Evolutionary conservation across 2,329 filamentous ascomycete species (phyloP).

Genomic region (Paraphoma chrysanthemicola): DNA sequence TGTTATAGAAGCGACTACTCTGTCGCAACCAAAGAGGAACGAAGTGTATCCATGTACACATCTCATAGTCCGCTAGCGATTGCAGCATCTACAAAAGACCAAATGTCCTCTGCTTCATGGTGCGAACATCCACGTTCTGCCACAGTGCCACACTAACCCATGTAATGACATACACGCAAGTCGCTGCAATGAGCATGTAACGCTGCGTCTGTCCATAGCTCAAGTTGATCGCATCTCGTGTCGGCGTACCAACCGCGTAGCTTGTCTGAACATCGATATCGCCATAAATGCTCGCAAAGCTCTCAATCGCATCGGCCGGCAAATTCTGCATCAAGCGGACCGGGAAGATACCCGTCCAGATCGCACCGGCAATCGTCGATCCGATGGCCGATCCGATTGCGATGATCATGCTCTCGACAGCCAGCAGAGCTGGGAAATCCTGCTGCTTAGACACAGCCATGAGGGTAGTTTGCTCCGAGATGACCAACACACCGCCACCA

Average conservation of each 20-base stretch:
- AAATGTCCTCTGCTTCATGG: constrained; percentile 41
- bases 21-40: too few species aligned
- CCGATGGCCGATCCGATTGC: constrained; percentile 59
- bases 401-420: constrained; percentile 65
- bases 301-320: constrained; percentile 52
- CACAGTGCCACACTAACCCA: constrained; percentile 34
- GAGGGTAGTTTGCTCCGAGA: constrained; percentile 42
- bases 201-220: constrained; percentile 47
- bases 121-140: constrained; percentile 41
- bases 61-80: too few species aligned
- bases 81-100: constrained; percentile 31
- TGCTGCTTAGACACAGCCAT: constrained; percentile 44
- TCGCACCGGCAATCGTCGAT: constrained; percentile 65
- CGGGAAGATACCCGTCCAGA: constrained; percentile 69
- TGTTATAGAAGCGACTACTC: too few species aligned
- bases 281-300: constrained; percentile 55
- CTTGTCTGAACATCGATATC: constrained; percentile 61
- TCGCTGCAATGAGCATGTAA: constrained; percentile 47
- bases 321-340: constrained; percentile 55
- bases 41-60: too few species aligned
- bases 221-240: constrained; percentile 52
- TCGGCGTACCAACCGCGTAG: constrained; percentile 59
- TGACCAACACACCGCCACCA: constrained; percentile 43
- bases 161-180: constrained; percentile 33
- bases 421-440: constrained; percentile 41